These are phyloP conservation scores for Uromyces viciae-fabae DNA, from an alignment of 1,284 basidiomycete genomes.

Conservation along the genomic window DNA sequence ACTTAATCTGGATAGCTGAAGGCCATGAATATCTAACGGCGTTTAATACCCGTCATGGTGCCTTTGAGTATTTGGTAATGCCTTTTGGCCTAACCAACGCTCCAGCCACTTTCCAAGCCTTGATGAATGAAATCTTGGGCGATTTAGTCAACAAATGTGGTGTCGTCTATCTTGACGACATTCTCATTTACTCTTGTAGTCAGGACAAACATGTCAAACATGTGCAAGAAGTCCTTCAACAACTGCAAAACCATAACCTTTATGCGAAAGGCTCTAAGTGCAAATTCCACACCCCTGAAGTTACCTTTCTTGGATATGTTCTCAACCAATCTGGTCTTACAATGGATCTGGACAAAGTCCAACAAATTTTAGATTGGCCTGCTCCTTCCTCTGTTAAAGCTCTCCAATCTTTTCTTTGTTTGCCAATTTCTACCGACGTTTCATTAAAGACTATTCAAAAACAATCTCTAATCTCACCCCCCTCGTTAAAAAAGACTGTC, in stretches of 20 bases:
- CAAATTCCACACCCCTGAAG: background rate
- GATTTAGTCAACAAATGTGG: background rate
- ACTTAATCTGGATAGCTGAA: too few relatives aligned
- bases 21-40: too few relatives aligned
- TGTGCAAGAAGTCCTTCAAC: background rate
- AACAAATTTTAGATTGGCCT: background rate
- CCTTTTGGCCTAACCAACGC: too few relatives aligned
- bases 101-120: too few relatives aligned
- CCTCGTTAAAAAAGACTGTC: too few relatives aligned
- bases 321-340: background rate
- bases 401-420: slow-evolving; percentile 3
- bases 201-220: background rate
- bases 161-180: slow-evolving; percentile 18
- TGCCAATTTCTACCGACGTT: slow-evolving; percentile 40
- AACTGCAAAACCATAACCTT: background rate
- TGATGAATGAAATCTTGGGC: background rate
- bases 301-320: background rate
- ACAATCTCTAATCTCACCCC: too few relatives aligned
- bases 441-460: too few relatives aligned
- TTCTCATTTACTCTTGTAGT: slow-evolving; percentile 3
- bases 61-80: too few relatives aligned
- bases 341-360: background rate
- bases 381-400: background rate
- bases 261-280: background rate
- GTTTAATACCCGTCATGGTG: too few relatives aligned